phyloP scores from a whole-genome alignment of 2,329 filamentous ascomycete genomes.

The Thielaviopsis populi region DNA sequence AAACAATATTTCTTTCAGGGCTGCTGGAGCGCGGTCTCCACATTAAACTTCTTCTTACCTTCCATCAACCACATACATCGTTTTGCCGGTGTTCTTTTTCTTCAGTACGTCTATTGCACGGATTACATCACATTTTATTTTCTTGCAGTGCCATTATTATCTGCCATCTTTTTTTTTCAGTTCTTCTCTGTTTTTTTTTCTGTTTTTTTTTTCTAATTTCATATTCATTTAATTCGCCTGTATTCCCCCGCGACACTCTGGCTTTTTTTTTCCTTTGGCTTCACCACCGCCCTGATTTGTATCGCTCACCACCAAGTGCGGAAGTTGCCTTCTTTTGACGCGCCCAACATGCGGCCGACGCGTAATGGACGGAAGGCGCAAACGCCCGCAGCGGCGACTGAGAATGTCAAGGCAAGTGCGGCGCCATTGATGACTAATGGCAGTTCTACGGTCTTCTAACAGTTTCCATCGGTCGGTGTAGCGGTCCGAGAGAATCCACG shows the following conservation, averaged over 20 bases:
- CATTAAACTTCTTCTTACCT: background rate
- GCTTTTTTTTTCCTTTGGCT: background rate
- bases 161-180: background rate
- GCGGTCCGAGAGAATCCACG: conserved; percentile 16
- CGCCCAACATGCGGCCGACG: conserved; percentile 14
- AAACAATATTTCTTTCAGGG: background rate
- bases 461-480: background rate
- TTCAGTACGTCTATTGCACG: background rate
- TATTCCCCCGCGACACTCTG: background rate
- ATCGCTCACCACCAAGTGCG: background rate
- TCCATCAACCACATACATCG: background rate
- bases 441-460: background rate
- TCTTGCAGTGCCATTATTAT: background rate
- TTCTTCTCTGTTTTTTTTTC: background rate
- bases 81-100: background rate
- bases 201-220: background rate
- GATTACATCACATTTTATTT: background rate
- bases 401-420: conserved; percentile 13
- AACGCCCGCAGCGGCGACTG: conserved; percentile 1
- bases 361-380: conserved; percentile 13
- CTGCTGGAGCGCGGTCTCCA: background rate
- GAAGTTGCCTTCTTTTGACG: conserved; percentile 9
- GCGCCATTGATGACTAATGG: background rate
- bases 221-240: background rate
- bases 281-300: background rate